These are phyloP conservation scores for Hypoxylon cercidicola DNA, from an alignment of 495 filamentous ascomycete species.

Conservation along the genomic window DNA sequence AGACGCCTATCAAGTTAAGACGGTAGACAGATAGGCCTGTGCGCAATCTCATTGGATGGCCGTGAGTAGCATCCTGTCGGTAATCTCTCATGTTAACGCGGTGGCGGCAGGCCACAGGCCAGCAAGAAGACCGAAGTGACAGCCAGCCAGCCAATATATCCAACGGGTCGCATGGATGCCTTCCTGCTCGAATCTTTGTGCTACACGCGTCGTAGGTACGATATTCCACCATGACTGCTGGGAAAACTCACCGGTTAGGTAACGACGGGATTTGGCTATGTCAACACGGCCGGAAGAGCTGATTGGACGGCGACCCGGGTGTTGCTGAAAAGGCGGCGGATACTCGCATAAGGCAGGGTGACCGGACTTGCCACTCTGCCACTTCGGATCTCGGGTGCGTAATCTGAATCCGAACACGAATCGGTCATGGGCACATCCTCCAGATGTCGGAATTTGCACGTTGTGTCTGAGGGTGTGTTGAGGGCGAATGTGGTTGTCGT, in stretches of 20 bases:
- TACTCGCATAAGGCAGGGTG: constrained; percentile 25
- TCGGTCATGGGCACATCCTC: constrained; percentile 7
- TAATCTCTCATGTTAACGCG: neutral
- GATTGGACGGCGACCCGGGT: constrained; percentile 21
- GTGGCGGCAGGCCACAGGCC: constrained; percentile 4
- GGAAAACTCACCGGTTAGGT: constrained; percentile 4
- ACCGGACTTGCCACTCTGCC: constrained; percentile 13
- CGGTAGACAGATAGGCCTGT: neutral
- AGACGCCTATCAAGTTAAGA: neutral
- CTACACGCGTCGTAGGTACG: constrained; percentile 7
- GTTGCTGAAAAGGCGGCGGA: constrained; percentile 20
- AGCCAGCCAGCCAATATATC: neutral
- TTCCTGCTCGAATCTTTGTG: neutral
- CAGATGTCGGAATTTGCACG: constrained; percentile 2
- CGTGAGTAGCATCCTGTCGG: neutral
- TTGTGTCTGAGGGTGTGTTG: constrained; percentile 1
- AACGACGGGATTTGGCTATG: constrained; percentile 14
- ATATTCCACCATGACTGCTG: neutral
- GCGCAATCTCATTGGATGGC: neutral
- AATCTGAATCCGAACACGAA: constrained; percentile 35
- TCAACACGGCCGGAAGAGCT: constrained; percentile 11
- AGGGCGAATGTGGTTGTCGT: constrained; percentile 10
- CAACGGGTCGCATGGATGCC: constrained; percentile 1
- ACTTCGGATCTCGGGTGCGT: constrained; percentile 37
- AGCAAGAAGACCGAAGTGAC: neutral